A percentile compares a stretch with the other conserved stretches of the same genome.
Conservation (phyloP, 345 rosid species). For the Populus alba region DNA sequence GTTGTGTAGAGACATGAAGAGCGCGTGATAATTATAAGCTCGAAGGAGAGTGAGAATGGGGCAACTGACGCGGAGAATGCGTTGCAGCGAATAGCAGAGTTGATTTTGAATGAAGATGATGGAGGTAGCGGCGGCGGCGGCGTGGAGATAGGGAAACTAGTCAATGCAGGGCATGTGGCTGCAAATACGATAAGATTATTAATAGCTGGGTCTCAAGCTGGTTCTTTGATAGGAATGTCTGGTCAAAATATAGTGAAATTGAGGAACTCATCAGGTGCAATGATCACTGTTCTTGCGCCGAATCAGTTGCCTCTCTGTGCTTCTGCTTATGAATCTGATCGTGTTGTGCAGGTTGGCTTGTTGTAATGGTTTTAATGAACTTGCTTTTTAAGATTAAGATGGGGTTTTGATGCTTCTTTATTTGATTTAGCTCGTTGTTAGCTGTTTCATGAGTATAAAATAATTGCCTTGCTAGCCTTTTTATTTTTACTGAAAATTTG, state of each 20-base stretch:
- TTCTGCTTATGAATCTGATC: slow-evolving; percentile 66
- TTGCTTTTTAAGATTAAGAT: not conserved
- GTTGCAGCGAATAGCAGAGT: slow-evolving; percentile 48
- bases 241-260: slow-evolving; percentile 65
- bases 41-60: slow-evolving; percentile 41
- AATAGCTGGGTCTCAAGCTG: slow-evolving; percentile 69
- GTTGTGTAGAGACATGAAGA: slow-evolving; percentile 61
- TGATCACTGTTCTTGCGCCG: slow-evolving; percentile 55
- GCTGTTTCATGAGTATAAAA: no score
- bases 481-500: no score
- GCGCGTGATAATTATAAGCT: slow-evolving; percentile 69
- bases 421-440: no score
- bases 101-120: slow-evolving; percentile 60
- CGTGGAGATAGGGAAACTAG: slow-evolving; percentile 16
- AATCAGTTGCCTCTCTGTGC: slow-evolving; percentile 66
- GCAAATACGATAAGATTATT: slow-evolving; percentile 56
- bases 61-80: slow-evolving; percentile 59
- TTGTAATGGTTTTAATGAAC: not conserved
- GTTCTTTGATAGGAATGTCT: slow-evolving; percentile 54
- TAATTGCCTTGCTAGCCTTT: no score
- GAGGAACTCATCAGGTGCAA: slow-evolving; percentile 58
- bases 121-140: not conserved
- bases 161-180: slow-evolving; percentile 50
- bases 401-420: no score
- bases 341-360: slow-evolving; percentile 54